These are phyloP conservation scores for Avena insularis DNA, from an alignment of 176 grass and related monocot species.

Conservation along the genomic window DNA sequence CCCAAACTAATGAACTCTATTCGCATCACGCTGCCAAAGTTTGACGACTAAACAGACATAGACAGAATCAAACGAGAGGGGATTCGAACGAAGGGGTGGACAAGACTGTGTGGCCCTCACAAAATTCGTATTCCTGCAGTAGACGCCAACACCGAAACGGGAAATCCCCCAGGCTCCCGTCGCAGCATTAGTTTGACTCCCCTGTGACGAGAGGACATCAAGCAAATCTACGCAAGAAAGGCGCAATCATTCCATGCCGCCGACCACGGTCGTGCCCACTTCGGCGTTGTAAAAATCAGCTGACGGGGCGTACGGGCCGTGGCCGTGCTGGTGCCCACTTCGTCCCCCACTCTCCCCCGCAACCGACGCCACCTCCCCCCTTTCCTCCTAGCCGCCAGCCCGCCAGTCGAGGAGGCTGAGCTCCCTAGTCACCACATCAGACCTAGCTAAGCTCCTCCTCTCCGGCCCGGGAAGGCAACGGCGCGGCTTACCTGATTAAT, in stretches of 20 bases:
- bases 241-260: constrained; percentile 4
- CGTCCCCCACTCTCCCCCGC: neutral
- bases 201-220: neutral
- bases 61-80: too few species aligned
- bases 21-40: too few species aligned
- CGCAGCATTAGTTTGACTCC: neutral
- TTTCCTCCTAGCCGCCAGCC: neutral
- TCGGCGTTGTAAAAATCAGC: neutral
- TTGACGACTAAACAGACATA: too few species aligned
- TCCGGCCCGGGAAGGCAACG: neutral
- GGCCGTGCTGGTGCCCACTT: constrained; percentile 37
- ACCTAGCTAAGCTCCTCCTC: constrained; percentile 1
- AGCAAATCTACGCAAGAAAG: neutral
- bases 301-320: neutral
- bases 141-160: neutral
- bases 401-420: neutral
- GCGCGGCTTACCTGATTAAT: neutral
- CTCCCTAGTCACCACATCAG: neutral
- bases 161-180: neutral
- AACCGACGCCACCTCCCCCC: neutral
- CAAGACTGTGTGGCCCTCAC: too few species aligned
- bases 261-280: constrained; percentile 42
- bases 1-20: too few species aligned
- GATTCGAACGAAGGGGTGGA: too few species aligned
- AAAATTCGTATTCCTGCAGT: neutral